phyloP scores from a whole-genome alignment of 257 asterid genomes.

The Buddleja alternifolia region DNA sequence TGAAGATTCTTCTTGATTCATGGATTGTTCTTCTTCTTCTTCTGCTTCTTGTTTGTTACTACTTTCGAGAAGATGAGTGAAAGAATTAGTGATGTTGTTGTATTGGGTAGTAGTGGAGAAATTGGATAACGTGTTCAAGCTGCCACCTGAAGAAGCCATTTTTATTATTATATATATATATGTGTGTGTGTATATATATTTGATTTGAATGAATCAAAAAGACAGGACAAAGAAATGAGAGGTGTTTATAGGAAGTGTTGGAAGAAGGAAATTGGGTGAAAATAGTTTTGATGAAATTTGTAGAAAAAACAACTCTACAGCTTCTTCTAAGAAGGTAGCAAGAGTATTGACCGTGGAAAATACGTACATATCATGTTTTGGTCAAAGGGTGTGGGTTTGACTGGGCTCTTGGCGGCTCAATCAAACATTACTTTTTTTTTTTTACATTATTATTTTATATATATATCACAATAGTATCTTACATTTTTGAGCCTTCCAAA shows the following conservation, averaged over 20 bases:
- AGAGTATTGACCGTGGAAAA: slow-evolving; percentile 24
- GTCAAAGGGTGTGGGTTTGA: slow-evolving; percentile 42
- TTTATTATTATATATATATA: no score
- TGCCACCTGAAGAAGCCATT: no score
- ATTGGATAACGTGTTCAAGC: no score
- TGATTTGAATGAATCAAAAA: slow-evolving; percentile 27
- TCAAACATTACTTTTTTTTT: no score
- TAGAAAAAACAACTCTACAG: no score
- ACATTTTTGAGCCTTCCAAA: no score
- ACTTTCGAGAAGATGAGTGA: slow-evolving; percentile 42
- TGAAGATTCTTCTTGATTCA: slow-evolving; percentile 27
- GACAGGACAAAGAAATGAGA: neutral
- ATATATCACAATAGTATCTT: no score
- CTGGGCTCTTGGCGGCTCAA: slow-evolving; percentile 55
- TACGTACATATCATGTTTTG: neutral
- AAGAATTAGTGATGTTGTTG: slow-evolving; percentile 45
- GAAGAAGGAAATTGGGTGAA: neutral
- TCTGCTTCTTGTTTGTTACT: no score
- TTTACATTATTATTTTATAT: no score
- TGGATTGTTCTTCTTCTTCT: slow-evolving; percentile 25
- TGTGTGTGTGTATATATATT: no score
- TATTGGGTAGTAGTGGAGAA: slow-evolving; percentile 32
- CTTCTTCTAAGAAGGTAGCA: slow-evolving; percentile 21
- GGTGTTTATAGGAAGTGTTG: slow-evolving; percentile 20
- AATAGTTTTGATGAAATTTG: no score